Evolutionary conservation across 2,329 filamentous ascomycete genomes (phyloP), one percentile per base, ranked within the genome.

Genomic region (Albophoma yamanashiensis): DNA sequence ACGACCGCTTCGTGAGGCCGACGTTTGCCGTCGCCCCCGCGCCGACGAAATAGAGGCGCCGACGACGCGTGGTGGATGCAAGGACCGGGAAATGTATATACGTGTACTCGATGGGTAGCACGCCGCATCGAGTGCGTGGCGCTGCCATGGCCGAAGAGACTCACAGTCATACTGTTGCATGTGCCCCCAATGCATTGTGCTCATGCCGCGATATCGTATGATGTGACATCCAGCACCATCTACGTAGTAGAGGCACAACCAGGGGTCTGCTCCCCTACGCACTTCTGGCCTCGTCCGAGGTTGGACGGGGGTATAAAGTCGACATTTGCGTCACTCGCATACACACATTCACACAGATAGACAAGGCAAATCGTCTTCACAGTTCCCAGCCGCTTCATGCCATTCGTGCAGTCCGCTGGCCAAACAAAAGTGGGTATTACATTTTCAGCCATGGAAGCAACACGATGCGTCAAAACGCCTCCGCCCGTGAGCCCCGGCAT

Each of bases 1-100:
- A 84, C 66, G 92, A 96, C 72, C 83, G 91, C 91, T 93, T 90
- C 71, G 86, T 95, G 69, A 84, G 89, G 71, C 91, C 91, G 65
- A 93, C 89, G 27, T 92, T 86, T 74, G 86, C 87, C 55, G 82
- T 88, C 62, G 86, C 87, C 58, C 91, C 91, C n/a, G 73, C 78
- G 66, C 76, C 80, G 61, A 80, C 82, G 62, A 83, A 88, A 76
- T 87, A 84, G 14, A 55, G 47, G 47, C 20, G 11, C 20, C 27
- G 34, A 8, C 9, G 34, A 36, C 6, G 15, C 27, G 20, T 4
- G 12, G 36, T n/a, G 55, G 56, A 22, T 25, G 36, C 4, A 47
- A 43, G 25, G 53, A 34, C 15, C 11, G 58, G 36, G 36, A 52
- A 52, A 56, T 45, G 52, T 63, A 59, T 64, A 64, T 59, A 64